Conservation (phyloP, 345 rosid genomes). For the Cardamine resedifolia region DNA sequence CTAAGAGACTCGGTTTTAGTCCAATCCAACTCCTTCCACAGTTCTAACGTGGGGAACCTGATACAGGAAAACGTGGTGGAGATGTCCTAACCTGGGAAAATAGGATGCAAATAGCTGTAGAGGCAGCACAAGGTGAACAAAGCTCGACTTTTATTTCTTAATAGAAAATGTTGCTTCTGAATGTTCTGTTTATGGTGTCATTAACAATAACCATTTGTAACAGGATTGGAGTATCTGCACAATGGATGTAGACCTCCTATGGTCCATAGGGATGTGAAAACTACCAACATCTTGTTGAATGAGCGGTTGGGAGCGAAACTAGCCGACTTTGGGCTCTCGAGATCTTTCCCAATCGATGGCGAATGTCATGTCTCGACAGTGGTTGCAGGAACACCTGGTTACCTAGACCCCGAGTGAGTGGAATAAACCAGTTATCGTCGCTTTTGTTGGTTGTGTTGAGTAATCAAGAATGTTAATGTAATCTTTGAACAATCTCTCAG, state of each 20-base stretch:
- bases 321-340: conserved; percentile 63
- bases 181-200: neutral
- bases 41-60: neutral
- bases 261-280: conserved; percentile 57
- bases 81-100: conserved; percentile 44
- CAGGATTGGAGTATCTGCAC: conserved; percentile 49
- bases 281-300: conserved; percentile 52
- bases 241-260: conserved; percentile 61
- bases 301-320: conserved; percentile 52
- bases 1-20: neutral
- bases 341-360: conserved; percentile 42
- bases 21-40: neutral
- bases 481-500: conserved; percentile 10
- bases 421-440: neutral
- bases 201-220: neutral
- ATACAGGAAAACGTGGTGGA: neutral
- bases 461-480: neutral
- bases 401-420: conserved; percentile 68
- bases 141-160: neutral
- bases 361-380: conserved; percentile 35
- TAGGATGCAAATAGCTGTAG: conserved; percentile 50
- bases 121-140: conserved; percentile 53
- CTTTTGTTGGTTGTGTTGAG: neutral
- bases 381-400: conserved; percentile 53
- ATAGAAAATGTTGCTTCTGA: neutral